Evolutionary conservation across 225 moss, liverwort and hornwort genomes (phyloP), one percentile per base, ranked within the genome.

Genomic region (Marchantia polymorpha): DNA sequence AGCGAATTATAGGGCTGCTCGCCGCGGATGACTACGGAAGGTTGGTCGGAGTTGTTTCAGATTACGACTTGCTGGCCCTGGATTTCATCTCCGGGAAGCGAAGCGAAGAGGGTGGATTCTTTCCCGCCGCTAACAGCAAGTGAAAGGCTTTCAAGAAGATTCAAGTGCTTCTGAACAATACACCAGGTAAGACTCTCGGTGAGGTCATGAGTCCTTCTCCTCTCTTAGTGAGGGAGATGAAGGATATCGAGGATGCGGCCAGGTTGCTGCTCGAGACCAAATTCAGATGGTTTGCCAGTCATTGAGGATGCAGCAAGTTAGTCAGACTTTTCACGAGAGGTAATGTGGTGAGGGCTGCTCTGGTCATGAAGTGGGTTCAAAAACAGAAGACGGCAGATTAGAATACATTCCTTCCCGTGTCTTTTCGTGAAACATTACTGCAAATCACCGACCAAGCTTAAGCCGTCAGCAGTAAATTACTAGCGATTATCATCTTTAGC

Each of bases 1-100:
- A 91, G 90, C 85, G 94, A 71, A 91, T 97, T 27, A 97, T 94
- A 61, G 96, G 96, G 73, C 89, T 97, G 93, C 96, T 94, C 46
- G 96, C 94, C 46, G 91, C 86, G 48, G 90, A 97, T 81, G 92
- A 91, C 30, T 49, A 72, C 75, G 94, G 96, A 16, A 91, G 75
- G 16, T 78, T 97, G 89, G 93, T 97, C 10, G 97, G 97, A 52
- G 92, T 97, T 52, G 94, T 93, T 48, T 97, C 89, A 26, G 94
- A 97, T 73, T 97, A 97, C 66, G 97, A 97, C 81, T 82, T 97
- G 50, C 81, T 97, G 82, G 96, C 96, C 3, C 90, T 97, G 19
- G 96, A 97, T 80, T 94, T 94, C 15, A 92, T 97, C 67, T 97
- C 97, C 81, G 96, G 96, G 81, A 87, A 87, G 52, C 76, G 84